phyloP scores from a whole-genome alignment of 345 rosid species.

The Eucalyptus pauciflora region DNA sequence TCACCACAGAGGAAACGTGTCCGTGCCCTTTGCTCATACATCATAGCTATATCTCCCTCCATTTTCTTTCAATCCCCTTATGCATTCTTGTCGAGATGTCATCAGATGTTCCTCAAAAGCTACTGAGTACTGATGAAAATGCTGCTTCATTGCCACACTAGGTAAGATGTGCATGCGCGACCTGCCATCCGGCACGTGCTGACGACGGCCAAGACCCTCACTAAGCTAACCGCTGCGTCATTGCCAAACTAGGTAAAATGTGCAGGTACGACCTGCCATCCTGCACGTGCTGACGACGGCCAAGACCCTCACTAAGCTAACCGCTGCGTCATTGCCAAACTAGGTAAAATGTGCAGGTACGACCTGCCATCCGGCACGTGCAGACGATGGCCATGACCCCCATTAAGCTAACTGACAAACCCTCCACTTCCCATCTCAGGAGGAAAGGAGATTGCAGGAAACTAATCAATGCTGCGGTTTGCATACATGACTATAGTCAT shows the following conservation, averaged over 20 bases:
- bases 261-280: neutral
- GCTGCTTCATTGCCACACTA: neutral
- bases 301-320: neutral
- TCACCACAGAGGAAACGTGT: neutral
- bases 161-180: neutral
- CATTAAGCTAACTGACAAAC: neutral
- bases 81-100: neutral
- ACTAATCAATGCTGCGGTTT: neutral
- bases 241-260: neutral
- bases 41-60: neutral
- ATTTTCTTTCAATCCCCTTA: neutral
- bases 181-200: neutral
- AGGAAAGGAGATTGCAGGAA: slow-evolving; percentile 5
- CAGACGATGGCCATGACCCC: neutral
- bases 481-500: neutral
- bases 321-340: neutral
- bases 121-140: neutral
- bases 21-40: neutral
- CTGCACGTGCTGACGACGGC: neutral
- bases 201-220: neutral
- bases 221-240: neutral
- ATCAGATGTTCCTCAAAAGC: neutral
- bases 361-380: neutral
- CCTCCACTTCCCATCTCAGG: neutral
- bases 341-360: neutral